Evolutionary conservation across 345 rosid species (phyloP).

Genomic region (Passiflora organensis): DNA sequence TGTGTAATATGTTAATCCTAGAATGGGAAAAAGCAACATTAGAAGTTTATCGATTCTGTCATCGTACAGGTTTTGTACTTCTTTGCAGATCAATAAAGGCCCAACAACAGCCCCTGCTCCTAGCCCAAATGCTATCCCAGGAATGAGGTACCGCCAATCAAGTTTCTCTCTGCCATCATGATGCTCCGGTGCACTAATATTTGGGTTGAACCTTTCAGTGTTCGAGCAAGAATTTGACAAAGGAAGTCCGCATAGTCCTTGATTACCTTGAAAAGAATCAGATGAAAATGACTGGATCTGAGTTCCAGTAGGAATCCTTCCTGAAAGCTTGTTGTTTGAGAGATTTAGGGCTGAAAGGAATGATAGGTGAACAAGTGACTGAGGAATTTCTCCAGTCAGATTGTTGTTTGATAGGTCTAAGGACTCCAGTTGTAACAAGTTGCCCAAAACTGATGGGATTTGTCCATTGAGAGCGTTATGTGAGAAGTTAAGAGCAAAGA

Average conservation of each 20-base stretch:
- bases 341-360: conserved; percentile 20
- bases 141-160: conserved; percentile 43
- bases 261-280: conserved; percentile 9
- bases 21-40: conserved; percentile 33
- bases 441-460: conserved; percentile 15
- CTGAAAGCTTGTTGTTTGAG: conserved; percentile 9
- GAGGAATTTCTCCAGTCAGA: conserved; percentile 14
- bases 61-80: conserved; percentile 23
- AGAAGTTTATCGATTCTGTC: conserved; percentile 37
- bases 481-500: conserved; percentile 20
- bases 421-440: conserved; percentile 12
- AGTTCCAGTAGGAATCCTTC: conserved; percentile 5
- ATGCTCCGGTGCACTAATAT: background rate
- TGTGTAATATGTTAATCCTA: conserved; percentile 38
- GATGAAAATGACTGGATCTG: conserved; percentile 9
- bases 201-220: background rate
- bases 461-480: conserved; percentile 9
- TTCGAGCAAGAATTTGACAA: background rate
- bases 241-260: conserved; percentile 9
- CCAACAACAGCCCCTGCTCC: conserved; percentile 46
- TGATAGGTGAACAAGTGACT: conserved; percentile 6
- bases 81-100: conserved; percentile 32
- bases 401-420: conserved; percentile 17
- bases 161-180: background rate
- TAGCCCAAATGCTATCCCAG: conserved; percentile 45